phyloP scores from a whole-genome alignment of 768 basidiomycete species.

The Dioszegia hungarica region DNA sequence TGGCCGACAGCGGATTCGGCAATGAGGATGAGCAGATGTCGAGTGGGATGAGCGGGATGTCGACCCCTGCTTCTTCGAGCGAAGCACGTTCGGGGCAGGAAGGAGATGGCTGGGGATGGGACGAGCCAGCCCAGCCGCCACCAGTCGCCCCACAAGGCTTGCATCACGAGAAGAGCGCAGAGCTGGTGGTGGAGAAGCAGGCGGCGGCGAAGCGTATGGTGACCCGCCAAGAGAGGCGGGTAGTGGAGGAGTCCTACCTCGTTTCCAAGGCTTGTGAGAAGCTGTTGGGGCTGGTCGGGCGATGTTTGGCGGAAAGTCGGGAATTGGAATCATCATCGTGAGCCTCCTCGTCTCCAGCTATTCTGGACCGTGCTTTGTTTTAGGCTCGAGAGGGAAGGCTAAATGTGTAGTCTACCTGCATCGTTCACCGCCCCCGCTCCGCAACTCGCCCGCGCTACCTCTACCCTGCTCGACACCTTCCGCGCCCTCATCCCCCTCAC shows the following conservation, averaged over 20 bases:
- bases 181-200: background rate
- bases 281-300: constrained; percentile 25
- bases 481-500: constrained; percentile 70
- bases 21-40: background rate
- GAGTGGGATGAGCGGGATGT: background rate
- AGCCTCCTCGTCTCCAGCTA: constrained; percentile 1
- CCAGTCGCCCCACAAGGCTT: too few species aligned
- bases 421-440: constrained; percentile 51
- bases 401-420: constrained; percentile 12
- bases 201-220: constrained; percentile 8
- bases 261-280: constrained; percentile 33
- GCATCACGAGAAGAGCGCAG: background rate
- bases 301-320: constrained; percentile 33
- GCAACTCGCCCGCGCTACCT: constrained; percentile 59
- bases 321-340: constrained; percentile 58
- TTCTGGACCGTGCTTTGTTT: background rate
- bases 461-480: constrained; percentile 69
- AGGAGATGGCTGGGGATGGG: constrained; percentile 19
- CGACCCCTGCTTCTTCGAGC: too few species aligned
- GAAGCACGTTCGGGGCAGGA: background rate
- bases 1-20: background rate
- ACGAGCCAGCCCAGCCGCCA: constrained; percentile 1
- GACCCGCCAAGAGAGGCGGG: constrained; percentile 17
- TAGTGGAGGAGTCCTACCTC: constrained; percentile 23
- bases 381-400: background rate